Conservation (phyloP, 345 rosid species). For the Aegle marmelos region DNA sequence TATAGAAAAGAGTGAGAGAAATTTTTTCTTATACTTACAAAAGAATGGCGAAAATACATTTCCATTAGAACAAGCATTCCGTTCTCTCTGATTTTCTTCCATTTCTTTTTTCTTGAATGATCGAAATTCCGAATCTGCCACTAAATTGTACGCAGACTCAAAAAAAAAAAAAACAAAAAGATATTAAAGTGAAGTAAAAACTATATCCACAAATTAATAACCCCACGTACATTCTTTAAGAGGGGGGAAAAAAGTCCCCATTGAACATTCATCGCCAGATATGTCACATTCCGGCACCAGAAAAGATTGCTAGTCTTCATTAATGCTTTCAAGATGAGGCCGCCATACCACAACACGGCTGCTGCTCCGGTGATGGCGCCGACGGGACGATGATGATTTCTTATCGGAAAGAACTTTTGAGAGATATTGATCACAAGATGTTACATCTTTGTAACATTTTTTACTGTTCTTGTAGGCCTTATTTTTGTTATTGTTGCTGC, state of each 20-base stretch:
- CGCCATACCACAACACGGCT: constrained; percentile 56
- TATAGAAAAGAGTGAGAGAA: neutral
- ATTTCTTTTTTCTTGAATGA: neutral
- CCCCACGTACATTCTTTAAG: neutral
- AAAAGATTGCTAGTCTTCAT: constrained; percentile 53
- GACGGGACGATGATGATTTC: constrained; percentile 40
- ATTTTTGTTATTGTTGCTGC: constrained; percentile 1
- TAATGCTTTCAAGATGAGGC: constrained; percentile 75
- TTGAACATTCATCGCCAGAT: neutral
- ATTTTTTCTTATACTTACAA: constrained; percentile 13
- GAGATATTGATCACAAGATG: constrained; percentile 32
- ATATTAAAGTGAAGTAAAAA: neutral
- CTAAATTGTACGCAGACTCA: constrained; percentile 30
- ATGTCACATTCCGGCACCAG: constrained; percentile 8
- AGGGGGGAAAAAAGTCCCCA: neutral
- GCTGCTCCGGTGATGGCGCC: constrained; percentile 37
- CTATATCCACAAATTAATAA: constrained; percentile 15
- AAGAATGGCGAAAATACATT: constrained; percentile 18
- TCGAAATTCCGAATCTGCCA: constrained; percentile 37
- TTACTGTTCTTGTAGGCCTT: constrained; percentile 24
- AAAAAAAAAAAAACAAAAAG: constrained; percentile 10
- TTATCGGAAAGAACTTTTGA: constrained; percentile 32
- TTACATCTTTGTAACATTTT: constrained; percentile 8
- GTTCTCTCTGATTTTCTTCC: neutral
- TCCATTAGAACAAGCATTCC: neutral